Conservation (phyloP, 1,284 basidiomycete species). For the Tilletia walkeri region DNA sequence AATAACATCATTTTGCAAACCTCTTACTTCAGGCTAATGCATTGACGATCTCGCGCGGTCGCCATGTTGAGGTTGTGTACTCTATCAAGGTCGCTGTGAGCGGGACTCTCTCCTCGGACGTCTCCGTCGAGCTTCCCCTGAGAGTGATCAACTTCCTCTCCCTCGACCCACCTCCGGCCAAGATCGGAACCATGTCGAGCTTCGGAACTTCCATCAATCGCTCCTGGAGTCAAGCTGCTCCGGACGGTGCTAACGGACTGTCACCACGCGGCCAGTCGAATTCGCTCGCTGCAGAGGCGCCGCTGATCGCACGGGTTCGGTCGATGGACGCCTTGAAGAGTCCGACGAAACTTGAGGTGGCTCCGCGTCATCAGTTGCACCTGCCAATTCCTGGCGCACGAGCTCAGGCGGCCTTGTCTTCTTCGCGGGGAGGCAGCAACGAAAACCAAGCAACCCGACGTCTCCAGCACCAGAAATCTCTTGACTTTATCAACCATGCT, state of each 20-base stretch:
- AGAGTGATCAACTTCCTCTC: slow-evolving; percentile 76
- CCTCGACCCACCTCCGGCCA: slow-evolving; percentile 69
- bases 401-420: not conserved
- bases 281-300: slow-evolving; percentile 21
- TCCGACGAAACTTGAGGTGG: slow-evolving; percentile 23
- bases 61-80: slow-evolving; percentile 78
- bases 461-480: slow-evolving; percentile 53
- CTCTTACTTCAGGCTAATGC: slow-evolving; percentile 62
- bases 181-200: slow-evolving; percentile 18
- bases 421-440: slow-evolving; percentile 14
- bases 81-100: slow-evolving; percentile 70
- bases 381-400: not conserved
- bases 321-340: slow-evolving; percentile 46
- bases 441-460: slow-evolving; percentile 24
- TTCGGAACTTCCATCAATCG: slow-evolving; percentile 7
- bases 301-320: slow-evolving; percentile 43
- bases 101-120: slow-evolving; percentile 67
- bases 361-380: not conserved
- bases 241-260: not conserved
- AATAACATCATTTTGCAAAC: not conserved
- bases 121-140: slow-evolving; percentile 70
- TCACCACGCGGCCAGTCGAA: not conserved
- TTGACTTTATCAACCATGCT: slow-evolving; percentile 55
- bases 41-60: slow-evolving; percentile 71
- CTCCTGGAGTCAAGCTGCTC: slow-evolving; percentile 21